Percentiles rank a stretch among this genome's conserved stretches.
Conservation (phyloP, 306 rosid genomes). For the Abrus precatorius region DNA sequence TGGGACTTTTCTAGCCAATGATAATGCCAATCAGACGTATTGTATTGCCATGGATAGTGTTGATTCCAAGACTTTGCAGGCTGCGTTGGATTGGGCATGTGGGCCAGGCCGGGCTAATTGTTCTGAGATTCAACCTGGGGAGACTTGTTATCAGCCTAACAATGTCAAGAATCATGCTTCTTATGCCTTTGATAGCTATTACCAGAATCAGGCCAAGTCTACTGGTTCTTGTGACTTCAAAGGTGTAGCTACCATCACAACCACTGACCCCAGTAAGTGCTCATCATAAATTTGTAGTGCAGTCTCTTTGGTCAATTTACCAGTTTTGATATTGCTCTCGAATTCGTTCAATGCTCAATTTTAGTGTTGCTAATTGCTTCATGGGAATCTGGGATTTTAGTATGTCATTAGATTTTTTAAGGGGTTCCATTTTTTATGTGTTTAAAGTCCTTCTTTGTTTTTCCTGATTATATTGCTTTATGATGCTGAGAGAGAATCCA, state of each 20-base stretch:
- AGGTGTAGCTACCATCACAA: slow-evolving; percentile 84
- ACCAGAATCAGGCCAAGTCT: slow-evolving; percentile 68
- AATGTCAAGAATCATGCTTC: slow-evolving; percentile 86
- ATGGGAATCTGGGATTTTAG: background rate
- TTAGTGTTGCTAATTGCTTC: slow-evolving; percentile 19
- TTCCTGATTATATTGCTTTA: slow-evolving; percentile 3
- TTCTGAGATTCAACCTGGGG: slow-evolving; percentile 88
- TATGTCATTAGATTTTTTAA: slow-evolving; percentile 31
- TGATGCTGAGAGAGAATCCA: background rate
- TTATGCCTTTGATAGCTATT: slow-evolving; percentile 92
- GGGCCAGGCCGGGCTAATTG: slow-evolving; percentile 87
- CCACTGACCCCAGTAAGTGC: slow-evolving; percentile 85
- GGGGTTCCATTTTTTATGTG: background rate
- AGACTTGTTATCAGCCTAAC: slow-evolving; percentile 76
- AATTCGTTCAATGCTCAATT: background rate
- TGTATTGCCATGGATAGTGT: slow-evolving; percentile 76
- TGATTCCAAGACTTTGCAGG: slow-evolving; percentile 76
- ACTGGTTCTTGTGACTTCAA: slow-evolving; percentile 89
- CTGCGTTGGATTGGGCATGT: slow-evolving; percentile 94
- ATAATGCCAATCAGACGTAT: slow-evolving; percentile 75
- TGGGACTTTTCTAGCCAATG: slow-evolving; percentile 83
- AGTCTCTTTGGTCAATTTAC: slow-evolving; percentile 9
- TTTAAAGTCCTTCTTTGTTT: background rate
- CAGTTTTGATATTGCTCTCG: background rate
- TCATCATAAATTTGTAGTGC: background rate